A percentile compares a stretch with the other conserved stretches of the same genome.
These are phyloP conservation scores for Achaetomium macrosporum DNA, from an alignment of 2,329 filamentous ascomycete genomes.

Conservation along the genomic window DNA sequence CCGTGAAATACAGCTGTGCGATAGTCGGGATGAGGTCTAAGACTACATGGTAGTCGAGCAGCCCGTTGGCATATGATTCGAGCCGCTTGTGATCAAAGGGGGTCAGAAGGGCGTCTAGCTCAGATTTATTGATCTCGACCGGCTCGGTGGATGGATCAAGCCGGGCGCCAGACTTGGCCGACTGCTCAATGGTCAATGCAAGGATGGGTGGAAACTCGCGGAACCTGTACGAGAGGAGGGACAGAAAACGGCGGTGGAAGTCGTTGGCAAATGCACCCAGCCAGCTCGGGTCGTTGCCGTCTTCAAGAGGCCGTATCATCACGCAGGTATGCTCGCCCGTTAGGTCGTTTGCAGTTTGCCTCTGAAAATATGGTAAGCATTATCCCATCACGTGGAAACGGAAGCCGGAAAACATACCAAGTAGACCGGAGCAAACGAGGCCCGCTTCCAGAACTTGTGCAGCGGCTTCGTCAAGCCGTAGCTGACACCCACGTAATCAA, in stretches of 20 bases:
- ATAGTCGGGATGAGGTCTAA: constrained; percentile 84
- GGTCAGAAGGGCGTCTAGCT: constrained; percentile 72
- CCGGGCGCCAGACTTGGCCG: constrained; percentile 66
- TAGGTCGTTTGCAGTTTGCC: constrained; percentile 92
- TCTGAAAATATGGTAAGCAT: constrained; percentile 16
- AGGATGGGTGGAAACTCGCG: constrained; percentile 70
- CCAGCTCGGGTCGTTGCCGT: constrained; percentile 69
- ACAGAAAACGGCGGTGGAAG: constrained; percentile 90
- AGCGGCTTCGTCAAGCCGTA: constrained; percentile 83
- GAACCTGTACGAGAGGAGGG: constrained; percentile 89
- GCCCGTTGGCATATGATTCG: constrained; percentile 92
- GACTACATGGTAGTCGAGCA: constrained; percentile 97
- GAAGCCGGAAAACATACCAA: constrained; percentile 36
- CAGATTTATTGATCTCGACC: constrained; percentile 60
- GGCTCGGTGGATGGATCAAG: constrained; percentile 41
- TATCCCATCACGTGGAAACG: background rate
- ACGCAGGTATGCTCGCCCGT: constrained; percentile 98
- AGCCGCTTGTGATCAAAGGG: constrained; percentile 94
- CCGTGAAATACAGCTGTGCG: constrained; percentile 77
- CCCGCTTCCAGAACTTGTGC: constrained; percentile 95
- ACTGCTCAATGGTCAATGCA: constrained; percentile 83
- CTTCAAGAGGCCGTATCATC: constrained; percentile 79
- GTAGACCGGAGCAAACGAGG: constrained; percentile 82
- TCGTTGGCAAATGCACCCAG: constrained; percentile 85
- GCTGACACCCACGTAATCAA: constrained; percentile 94